Conservation (phyloP, 352 stramenopile genomes). For the Phytophthora foliorum region DNA sequence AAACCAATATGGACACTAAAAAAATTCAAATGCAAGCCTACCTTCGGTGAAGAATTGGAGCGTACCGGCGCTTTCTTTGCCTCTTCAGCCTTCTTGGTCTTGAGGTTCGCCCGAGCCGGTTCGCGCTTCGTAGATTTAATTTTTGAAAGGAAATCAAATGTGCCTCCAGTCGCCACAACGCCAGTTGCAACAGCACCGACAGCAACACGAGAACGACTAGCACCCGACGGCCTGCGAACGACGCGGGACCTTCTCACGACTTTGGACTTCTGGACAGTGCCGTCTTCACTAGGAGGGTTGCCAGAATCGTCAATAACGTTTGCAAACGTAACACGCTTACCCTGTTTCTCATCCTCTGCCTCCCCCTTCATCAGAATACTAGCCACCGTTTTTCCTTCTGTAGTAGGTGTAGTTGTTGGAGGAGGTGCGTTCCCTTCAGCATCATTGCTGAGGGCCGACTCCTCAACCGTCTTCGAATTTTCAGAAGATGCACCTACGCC, state of each 20-base stretch:
- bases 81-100: conserved; percentile 29
- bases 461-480: conserved; percentile 3
- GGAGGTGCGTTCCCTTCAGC: conserved; percentile 13
- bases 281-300: conserved; percentile 35
- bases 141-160: conserved; percentile 90
- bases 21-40: conserved; percentile 10
- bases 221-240: conserved; percentile 33
- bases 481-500: conserved; percentile 1
- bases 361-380: conserved; percentile 33
- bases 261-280: conserved; percentile 32
- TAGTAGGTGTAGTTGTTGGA: conserved; percentile 7
- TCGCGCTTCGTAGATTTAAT: conserved; percentile 57
- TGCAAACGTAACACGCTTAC: conserved; percentile 78
- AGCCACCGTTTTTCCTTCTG: conserved; percentile 26
- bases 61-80: conserved; percentile 30
- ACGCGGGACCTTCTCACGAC: conserved; percentile 47
- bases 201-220: conserved; percentile 29
- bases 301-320: conserved; percentile 41
- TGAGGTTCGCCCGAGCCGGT: conserved; percentile 12
- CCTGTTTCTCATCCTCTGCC: conserved; percentile 24
- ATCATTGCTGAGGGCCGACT: conserved; percentile 12
- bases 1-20: neutral
- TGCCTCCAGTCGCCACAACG: conserved; percentile 78
- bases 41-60: conserved; percentile 36
- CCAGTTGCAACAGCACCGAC: conserved; percentile 59